Conservation (phyloP, 371 early-diverging fungal species). For the Thermomucor indicae-seudaticae region DNA sequence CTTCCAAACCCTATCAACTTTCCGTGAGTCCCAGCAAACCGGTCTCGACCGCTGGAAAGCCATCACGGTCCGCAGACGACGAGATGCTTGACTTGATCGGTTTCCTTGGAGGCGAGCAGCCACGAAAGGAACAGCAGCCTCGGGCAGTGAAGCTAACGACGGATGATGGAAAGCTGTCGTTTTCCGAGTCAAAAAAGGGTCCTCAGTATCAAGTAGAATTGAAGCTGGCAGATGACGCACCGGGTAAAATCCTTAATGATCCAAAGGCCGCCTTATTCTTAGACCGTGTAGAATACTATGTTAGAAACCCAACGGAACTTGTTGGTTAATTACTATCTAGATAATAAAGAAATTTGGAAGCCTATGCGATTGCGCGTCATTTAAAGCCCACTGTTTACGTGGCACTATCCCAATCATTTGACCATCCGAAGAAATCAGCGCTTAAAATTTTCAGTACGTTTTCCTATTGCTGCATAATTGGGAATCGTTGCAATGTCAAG, state of each 20-base stretch:
- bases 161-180: slow-evolving; percentile 12
- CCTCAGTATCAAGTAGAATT: slow-evolving; percentile 23
- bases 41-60: slow-evolving; percentile 2
- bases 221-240: slow-evolving; percentile 32
- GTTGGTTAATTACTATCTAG: slow-evolving; percentile 2
- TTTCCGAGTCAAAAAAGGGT: slow-evolving; percentile 14
- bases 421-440: no score
- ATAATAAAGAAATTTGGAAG: not conserved
- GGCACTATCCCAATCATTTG: no score
- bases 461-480: no score
- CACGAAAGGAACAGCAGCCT: slow-evolving; percentile 2
- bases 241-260: slow-evolving; percentile 33
- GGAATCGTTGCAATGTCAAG: slow-evolving; percentile 11
- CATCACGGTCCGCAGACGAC: slow-evolving; percentile 6
- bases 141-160: slow-evolving; percentile 17
- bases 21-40: slow-evolving; percentile 18
- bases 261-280: slow-evolving; percentile 38
- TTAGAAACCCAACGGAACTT: slow-evolving; percentile 40
- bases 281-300: slow-evolving; percentile 45
- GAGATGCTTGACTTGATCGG: slow-evolving; percentile 39
- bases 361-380: no score
- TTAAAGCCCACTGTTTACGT: no score
- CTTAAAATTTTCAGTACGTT: no score
- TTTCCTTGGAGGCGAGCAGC: slow-evolving; percentile 27
- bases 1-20: slow-evolving; percentile 36